These are phyloP conservation scores for Cotoneaster glaucophyllus DNA, from an alignment of 306 rosid species.

Conservation along the genomic window DNA sequence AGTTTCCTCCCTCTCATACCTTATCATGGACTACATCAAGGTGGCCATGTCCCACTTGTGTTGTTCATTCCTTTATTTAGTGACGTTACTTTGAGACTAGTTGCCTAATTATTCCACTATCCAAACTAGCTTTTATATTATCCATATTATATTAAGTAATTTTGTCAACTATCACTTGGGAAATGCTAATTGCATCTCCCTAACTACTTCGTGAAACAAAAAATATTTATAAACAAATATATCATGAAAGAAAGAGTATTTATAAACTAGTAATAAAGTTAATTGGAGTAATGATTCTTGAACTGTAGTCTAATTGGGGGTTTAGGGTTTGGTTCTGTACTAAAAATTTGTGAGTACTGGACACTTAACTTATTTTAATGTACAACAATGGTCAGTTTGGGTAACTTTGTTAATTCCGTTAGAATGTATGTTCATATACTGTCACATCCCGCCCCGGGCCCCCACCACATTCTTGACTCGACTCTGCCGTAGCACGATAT, in stretches of 20 bases:
- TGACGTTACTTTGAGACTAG: background rate
- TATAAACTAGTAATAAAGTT: background rate
- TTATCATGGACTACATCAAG: constrained; percentile 23
- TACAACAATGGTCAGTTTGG: background rate
- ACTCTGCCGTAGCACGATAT: no score
- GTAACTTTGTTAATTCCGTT: background rate
- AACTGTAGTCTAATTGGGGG: background rate
- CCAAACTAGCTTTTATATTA: background rate
- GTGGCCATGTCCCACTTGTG: constrained; percentile 21
- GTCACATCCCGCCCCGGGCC: no score
- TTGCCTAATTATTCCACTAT: background rate
- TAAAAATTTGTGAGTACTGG: background rate
- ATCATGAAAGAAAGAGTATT: no score
- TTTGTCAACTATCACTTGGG: background rate
- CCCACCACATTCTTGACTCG: no score
- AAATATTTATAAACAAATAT: background rate
- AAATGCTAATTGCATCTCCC: background rate
- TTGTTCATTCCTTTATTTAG: background rate
- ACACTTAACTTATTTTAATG: no score
- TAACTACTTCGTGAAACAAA: background rate
- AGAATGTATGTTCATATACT: background rate
- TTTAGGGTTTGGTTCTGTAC: no score
- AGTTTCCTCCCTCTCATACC: constrained; percentile 4
- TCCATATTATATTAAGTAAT: background rate
- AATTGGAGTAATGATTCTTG: background rate